Evolutionary conservation across 2,329 filamentous ascomycete species (phyloP), one percentile per base, ranked within the genome.

Genomic region (Boeremia exigua): DNA sequence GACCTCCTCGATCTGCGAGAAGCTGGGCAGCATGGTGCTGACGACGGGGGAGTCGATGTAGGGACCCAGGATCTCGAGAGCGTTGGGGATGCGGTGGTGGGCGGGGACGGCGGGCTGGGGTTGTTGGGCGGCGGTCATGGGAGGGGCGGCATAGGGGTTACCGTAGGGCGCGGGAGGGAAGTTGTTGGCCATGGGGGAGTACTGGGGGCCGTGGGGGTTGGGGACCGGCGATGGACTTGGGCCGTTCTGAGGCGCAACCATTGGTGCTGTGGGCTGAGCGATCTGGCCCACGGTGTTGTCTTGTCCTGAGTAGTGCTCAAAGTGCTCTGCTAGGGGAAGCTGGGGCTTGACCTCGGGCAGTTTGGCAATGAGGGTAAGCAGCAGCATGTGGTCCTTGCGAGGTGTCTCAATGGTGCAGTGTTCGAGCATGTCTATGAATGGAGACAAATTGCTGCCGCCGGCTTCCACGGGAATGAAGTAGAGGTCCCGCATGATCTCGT

Each of bases 381-480:
- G 80, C 32, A 99, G 80, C 78, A 95, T 86, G 1, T 91, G 87
- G 62, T 96, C 89, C 0, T 86, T 81, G 14, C 90, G 84, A 2
- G 84, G 84, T 55, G 85, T 83, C 39, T 93, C 90, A 29, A 97
- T 84, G 28, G 86, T 85, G 72, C 93, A 93, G 65, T 94, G 89
- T 60, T 91, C 88, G n/a, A 98, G 83, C 68, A 96, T 90, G 58
- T 92, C 85, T 74, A 97, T 86, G 67, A 97, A 96, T 59, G 93
- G 90, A 0, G 95, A 94, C 38, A 94, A 84, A 44, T 79, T 78
- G 30, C 77, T 79, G 45, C 84, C 85, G 30, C 91, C 92, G 5
- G 87, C 83, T 29, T 92, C 86, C 4, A 98, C 86, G 0, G 95
- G 94, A 9, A 97, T 88, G 29, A 98, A 84, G 73, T 98, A 98